Evolutionary conservation across 2,329 filamentous ascomycete genomes (phyloP).

Genomic region (Tolypocladium nubicola): DNA sequence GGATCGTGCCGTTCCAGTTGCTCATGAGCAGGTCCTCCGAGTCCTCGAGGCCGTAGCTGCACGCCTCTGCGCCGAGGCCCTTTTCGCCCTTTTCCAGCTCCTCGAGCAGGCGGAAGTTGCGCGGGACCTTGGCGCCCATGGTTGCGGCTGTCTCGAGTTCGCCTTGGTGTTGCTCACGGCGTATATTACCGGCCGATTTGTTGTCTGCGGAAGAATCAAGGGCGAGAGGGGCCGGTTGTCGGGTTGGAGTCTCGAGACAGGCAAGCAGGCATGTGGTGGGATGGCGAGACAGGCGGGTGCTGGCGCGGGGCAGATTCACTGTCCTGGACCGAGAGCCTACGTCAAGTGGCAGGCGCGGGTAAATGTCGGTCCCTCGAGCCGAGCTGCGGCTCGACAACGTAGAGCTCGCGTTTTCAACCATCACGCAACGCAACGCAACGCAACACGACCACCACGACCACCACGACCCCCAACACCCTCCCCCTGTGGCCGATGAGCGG

Average conservation of each 20-base stretch:
- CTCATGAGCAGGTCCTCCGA: slow-evolving; percentile 93
- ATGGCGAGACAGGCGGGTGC: not conserved
- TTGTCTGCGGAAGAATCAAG: not conserved
- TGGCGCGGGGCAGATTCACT: slow-evolving; percentile 10
- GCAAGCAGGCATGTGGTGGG: not conserved
- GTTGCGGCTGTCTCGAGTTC: not conserved
- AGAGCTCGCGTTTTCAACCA: not conserved
- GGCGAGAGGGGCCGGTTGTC: not conserved
- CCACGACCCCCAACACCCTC: not conserved
- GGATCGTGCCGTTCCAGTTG: slow-evolving; percentile 97
- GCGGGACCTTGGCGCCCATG: slow-evolving; percentile 57
- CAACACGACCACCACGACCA: not conserved
- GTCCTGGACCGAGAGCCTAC: not conserved
- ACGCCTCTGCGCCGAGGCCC: slow-evolving; percentile 89
- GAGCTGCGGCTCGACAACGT: not conserved
- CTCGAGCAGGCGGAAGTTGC: slow-evolving; percentile 93
- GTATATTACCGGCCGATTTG: not conserved
- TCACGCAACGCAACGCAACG: not conserved
- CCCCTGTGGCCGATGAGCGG: slow-evolving; percentile 4
- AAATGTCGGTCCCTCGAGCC: not conserved
- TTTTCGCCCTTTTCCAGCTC: slow-evolving; percentile 99
- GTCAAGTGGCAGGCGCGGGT: not conserved
- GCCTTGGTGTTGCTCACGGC: not conserved
- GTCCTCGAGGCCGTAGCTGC: slow-evolving; percentile 92
- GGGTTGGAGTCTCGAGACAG: not conserved